These are phyloP conservation scores for Zygosaccharomyces kombuchaensis DNA, from an alignment of 805 yeast species.

Conservation along the genomic window DNA sequence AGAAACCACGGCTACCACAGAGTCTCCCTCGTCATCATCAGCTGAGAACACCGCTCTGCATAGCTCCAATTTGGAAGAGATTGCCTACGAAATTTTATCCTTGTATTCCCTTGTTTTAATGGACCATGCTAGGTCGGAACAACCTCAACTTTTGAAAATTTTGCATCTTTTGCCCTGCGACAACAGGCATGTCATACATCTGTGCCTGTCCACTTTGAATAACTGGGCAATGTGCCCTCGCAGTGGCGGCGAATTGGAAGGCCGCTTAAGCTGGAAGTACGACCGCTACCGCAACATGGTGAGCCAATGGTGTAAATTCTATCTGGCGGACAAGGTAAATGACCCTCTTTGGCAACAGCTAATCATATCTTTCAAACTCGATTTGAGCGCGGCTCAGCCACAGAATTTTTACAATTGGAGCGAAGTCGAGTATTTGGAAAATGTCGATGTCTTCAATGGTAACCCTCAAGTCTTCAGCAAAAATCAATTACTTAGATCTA, in stretches of 20 bases:
- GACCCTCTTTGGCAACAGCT: slow-evolving; percentile 17
- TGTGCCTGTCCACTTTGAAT: slow-evolving; percentile 23
- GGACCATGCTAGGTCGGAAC: slow-evolving; percentile 15
- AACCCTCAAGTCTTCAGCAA: slow-evolving; percentile 6
- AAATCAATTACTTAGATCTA: slow-evolving; percentile 17
- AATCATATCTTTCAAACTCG: slow-evolving; percentile 11
- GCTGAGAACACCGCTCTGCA: not conserved
- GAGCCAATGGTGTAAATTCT: slow-evolving; percentile 25
- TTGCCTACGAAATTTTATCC: slow-evolving; percentile 29
- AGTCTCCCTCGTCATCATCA: not conserved
- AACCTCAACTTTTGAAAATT: slow-evolving; percentile 25
- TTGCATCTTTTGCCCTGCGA: slow-evolving; percentile 29
- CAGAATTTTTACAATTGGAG: slow-evolving; percentile 3
- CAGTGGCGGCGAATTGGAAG: slow-evolving; percentile 10
- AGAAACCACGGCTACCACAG: not conserved
- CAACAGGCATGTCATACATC: slow-evolving; percentile 23
- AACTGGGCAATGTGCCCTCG: slow-evolving; percentile 19
- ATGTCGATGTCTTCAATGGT: slow-evolving; percentile 12
- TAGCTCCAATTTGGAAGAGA: slow-evolving; percentile 16
- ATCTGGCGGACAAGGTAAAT: slow-evolving; percentile 20
- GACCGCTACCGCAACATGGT: slow-evolving; percentile 23
- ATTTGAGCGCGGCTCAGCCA: not conserved
- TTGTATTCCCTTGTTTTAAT: slow-evolving; percentile 28
- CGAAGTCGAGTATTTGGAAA: slow-evolving; percentile 10
- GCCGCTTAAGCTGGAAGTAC: slow-evolving; percentile 21